phyloP scores from a whole-genome alignment of 2,329 filamentous ascomycete species.

The Arthrobotrys megalospora region DNA sequence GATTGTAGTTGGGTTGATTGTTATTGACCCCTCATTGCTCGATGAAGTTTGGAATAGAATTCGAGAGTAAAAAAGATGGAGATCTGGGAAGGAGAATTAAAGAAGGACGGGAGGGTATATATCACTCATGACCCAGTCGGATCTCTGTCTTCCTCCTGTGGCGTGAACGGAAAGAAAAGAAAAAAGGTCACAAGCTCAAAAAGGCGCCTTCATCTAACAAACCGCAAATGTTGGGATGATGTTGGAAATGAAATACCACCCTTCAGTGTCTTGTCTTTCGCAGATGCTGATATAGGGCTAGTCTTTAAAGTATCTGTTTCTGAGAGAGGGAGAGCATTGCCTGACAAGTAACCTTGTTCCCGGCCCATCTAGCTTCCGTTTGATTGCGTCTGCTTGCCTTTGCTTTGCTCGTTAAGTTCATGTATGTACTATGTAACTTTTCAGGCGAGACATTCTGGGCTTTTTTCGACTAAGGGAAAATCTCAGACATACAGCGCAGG shows the following conservation, averaged over 20 bases:
- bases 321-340: not conserved
- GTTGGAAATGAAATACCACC: not conserved
- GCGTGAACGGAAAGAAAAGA: not conserved
- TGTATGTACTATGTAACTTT: not conserved
- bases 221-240: slow-evolving; percentile 26
- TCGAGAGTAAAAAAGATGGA: not conserved
- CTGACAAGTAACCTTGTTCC: no score
- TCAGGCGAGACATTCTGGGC: slow-evolving; percentile 44
- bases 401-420: not conserved
- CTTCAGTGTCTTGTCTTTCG: slow-evolving; percentile 1
- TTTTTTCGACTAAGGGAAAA: slow-evolving; percentile 7
- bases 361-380: slow-evolving; percentile 12
- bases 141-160: not conserved
- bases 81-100: not conserved
- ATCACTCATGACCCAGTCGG: slow-evolving; percentile 21
- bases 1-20: not conserved
- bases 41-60: not conserved
- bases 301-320: slow-evolving; percentile 11
- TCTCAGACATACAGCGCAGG: slow-evolving; percentile 49
- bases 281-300: slow-evolving; percentile 53
- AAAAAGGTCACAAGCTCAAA: slow-evolving; percentile 23
- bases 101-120: slow-evolving; percentile 41
- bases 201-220: slow-evolving; percentile 24
- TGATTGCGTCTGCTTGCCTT: slow-evolving; percentile 7
- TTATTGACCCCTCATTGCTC: slow-evolving; percentile 7